Percentiles rank a stretch among this genome's conserved stretches.
Evolutionary conservation across 352 stramenopile species (phyloP).

Genomic region (Globisporangium takayamanum): DNA sequence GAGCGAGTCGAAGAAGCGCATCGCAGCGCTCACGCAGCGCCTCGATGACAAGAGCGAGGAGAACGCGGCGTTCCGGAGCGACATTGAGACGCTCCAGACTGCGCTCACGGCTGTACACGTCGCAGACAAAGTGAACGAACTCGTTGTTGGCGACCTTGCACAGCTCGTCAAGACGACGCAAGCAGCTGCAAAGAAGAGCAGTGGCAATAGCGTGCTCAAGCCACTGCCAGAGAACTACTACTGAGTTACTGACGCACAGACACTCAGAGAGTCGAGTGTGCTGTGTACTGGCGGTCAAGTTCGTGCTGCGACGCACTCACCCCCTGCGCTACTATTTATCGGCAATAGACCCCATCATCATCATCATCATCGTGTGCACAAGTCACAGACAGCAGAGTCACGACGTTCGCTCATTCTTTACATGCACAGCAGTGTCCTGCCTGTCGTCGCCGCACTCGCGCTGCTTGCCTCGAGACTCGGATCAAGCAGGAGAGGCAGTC

Average conservation of each 20-base stretch:
- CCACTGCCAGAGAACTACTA: slow-evolving; percentile 15
- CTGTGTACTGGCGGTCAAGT: no score
- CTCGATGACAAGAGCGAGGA: slow-evolving; percentile 54
- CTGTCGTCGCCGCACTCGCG: no score
- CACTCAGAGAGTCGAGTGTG: no score
- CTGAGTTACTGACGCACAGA: background rate
- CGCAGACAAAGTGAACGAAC: slow-evolving; percentile 51
- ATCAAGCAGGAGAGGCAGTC: no score
- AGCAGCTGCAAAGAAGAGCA: background rate
- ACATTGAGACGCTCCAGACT: slow-evolving; percentile 59
- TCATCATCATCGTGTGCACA: no score
- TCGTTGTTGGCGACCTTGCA: slow-evolving; percentile 46
- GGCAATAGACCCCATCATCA: no score
- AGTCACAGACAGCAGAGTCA: no score
- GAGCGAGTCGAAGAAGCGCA: slow-evolving; percentile 47
- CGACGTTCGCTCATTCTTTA: no score
- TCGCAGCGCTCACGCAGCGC: slow-evolving; percentile 35
- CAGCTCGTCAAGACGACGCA: slow-evolving; percentile 22
- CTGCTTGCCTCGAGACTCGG: no score
- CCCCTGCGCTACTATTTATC: no score
- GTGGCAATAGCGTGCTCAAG: slow-evolving; percentile 1
- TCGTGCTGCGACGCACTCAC: no score
- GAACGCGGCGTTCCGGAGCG: slow-evolving; percentile 49
- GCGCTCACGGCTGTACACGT: slow-evolving; percentile 59
- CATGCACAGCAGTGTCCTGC: no score